These are phyloP conservation scores for Puccinia brachypodii DNA, from an alignment of 1,284 basidiomycete genomes.

Conservation along the genomic window DNA sequence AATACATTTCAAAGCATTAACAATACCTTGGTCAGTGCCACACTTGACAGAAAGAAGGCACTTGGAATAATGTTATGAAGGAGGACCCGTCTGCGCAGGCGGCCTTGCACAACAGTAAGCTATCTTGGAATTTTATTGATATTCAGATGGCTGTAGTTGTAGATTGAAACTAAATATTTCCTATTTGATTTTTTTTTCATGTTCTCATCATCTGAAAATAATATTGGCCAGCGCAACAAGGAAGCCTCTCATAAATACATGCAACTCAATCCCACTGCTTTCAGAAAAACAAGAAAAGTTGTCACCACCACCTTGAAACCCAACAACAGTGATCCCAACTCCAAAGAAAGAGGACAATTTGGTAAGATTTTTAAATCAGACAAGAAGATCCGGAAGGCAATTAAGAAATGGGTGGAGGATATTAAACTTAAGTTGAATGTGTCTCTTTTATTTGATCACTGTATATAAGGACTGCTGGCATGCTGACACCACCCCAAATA, in stretches of 20 bases:
- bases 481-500: too few relatives aligned
- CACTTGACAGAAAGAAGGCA: neutral
- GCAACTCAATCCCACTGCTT: too few relatives aligned
- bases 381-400: neutral
- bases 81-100: neutral
- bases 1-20: neutral
- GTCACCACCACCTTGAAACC: too few relatives aligned
- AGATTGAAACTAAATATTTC: neutral
- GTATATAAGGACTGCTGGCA: too few relatives aligned
- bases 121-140: neutral
- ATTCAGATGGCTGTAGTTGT: neutral
- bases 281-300: neutral
- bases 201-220: neutral
- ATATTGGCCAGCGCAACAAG: neutral
- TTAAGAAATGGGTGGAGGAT: neutral
- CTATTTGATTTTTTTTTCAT: neutral
- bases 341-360: neutral
- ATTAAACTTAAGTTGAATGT: neutral
- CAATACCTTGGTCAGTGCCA: conserved; percentile 9
- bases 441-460: too few relatives aligned
- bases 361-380: neutral
- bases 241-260: neutral
- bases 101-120: conserved; percentile 2
- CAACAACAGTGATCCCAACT: neutral
- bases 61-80: neutral